Base-by-base conservation (phyloP, 1,284 basidiomycete genomes). In the Fomes fomentarius region DNA sequence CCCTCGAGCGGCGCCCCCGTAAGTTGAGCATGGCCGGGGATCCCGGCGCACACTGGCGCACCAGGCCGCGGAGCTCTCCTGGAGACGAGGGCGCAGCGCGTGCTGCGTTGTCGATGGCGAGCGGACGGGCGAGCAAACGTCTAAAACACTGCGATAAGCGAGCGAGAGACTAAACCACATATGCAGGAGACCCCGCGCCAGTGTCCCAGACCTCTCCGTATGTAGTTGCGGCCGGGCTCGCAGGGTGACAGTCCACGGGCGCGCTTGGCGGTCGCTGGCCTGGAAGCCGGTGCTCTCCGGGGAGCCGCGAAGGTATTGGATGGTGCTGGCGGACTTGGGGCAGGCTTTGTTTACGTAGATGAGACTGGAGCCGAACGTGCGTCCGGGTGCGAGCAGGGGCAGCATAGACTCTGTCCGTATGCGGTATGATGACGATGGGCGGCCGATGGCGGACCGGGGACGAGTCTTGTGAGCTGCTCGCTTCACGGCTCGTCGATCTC, bases 361-460 rank as follows among this genome's bases (percentile, higher is more conserved):
- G 38, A 40, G 38, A 15, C 19, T 40, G 38, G 22, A 11, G 21
- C 38, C 38, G 38, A 40, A 24, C 11, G 38, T 22, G 38, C 14
- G 38, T 4, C n/a, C n/a, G n/a, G n/a, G 38, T 17, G 38, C 38
- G 38, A 22, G 22, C 12, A 8, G 21, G 38, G 38, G 3, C 15
- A n/a, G 14, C 35, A 37, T n/a, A 6, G 15, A n/a, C 12, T 43
- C 41, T n/a, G 25, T 43, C 15, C 14, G 17, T 30, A 44, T 5
- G 12, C 10, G 19, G 28, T 15, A 21, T n/a, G 30, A 33, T 22
- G 30, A 11, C n/a, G 12, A 33, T 21, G 31, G 19, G 21, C 43
- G 43, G 31, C 43, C 43, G 43, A 45, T 45, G 43, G 31, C 43
- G 43, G 31, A 14, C 43, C 19, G 30, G 43, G 19, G 31, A 14